Conservation (phyloP, 2,329 filamentous ascomycete species). For the Trichoderma breve region DNA sequence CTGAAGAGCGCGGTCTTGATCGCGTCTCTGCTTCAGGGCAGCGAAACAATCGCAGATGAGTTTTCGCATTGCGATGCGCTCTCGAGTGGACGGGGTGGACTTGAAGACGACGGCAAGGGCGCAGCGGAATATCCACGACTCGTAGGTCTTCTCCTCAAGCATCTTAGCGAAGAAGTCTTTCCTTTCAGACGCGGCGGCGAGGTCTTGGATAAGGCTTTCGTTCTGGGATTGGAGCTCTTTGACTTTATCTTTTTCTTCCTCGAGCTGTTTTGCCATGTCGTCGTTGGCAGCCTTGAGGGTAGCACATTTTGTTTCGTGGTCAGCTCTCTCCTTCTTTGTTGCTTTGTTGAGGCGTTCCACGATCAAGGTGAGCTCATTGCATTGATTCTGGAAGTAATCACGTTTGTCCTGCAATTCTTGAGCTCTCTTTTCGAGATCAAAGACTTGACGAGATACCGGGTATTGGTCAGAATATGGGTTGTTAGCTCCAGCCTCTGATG, state of each 20-base stretch:
- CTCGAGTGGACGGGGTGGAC: not conserved
- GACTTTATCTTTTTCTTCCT: not conserved
- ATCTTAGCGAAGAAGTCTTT: not conserved
- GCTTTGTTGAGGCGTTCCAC: not conserved
- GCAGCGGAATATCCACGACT: constrained; percentile 17
- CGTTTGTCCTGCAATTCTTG: not conserved
- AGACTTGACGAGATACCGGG: not conserved
- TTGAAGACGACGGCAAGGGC: constrained; percentile 5
- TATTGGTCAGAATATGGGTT: not conserved
- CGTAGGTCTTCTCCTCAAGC: not conserved
- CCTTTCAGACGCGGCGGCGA: not conserved
- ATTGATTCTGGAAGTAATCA: not conserved
- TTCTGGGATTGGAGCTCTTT: not conserved
- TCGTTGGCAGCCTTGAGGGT: not conserved
- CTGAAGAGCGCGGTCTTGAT: not conserved
- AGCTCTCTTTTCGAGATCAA: not conserved
- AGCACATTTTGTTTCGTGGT: not conserved
- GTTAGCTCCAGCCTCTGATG: not conserved
- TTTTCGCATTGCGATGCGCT: not conserved
- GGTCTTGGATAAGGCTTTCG: not conserved
- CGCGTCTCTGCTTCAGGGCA: not conserved
- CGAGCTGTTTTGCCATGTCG: not conserved
- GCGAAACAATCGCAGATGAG: not conserved
- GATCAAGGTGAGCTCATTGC: not conserved
- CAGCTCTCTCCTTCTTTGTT: not conserved